Base-by-base conservation (phyloP, 257 asterid species). In the Petrea volubilis region DNA sequence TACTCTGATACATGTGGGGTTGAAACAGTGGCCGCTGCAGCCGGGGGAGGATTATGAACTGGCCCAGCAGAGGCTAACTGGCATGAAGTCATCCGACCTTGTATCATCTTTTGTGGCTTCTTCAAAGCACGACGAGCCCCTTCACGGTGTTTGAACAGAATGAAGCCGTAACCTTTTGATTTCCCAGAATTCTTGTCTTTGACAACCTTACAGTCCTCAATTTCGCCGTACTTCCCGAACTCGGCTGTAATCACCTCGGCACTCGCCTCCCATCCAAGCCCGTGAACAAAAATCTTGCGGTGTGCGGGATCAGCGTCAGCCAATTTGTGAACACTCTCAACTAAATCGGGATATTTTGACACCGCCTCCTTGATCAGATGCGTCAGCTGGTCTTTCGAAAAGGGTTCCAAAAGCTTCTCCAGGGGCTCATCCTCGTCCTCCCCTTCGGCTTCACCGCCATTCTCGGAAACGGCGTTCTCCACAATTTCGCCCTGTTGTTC, bases 61-160 rank as follows among this genome's bases (percentile, higher is more conserved):
- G 99, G 97, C 9, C 99, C 99, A 20, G 97, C 87, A 0, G 97
- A 91, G 5, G 99, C 99, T 44, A 94, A 78, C 86, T 94, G 99
- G 74, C 99, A 94, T 7, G 96, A 91, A 31, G 97, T 85, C 87
- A 88, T 81, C 62, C 99, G 76, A 27, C 88, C 91, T 41, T 93
- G 95, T 20, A 94, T 94, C 85, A 82, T 60, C 85, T 94, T 94
- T 84, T 94, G 97, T 2, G 99, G 99, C 84, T 89, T 78, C 57
- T 44, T 75, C 64, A 94, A 64, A 1, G 99, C 95, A 9, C 87
- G 88, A 13, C 87, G 82, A 0, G 99, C 95, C 20, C 97, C 97
- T 49, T 78, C 68, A 3, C 99, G 72, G 57, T 85, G 84, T 82
- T 88, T 94, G 70, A 79, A 94, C 68, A 94, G 81, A 47, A 94